Evolutionary conservation across 2,329 filamentous ascomycete species (phyloP).

Genomic region (Penicillium frequentans): DNA sequence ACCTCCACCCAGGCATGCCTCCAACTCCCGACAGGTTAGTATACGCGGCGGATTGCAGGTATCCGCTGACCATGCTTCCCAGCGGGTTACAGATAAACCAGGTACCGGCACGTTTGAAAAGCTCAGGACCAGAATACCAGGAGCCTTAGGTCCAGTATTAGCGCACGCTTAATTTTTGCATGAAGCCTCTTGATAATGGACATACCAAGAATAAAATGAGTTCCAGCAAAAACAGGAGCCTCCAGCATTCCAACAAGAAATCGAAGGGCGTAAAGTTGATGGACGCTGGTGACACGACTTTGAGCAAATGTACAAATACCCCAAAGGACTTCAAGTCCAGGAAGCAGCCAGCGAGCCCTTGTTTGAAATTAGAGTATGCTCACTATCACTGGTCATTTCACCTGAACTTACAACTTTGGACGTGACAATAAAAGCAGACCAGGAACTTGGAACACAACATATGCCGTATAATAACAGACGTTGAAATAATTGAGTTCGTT

Average conservation of each 20-base stretch:
- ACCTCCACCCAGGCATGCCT: conserved; percentile 54
- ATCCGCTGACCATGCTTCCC: conserved; percentile 59
- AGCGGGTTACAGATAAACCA: conserved; percentile 56
- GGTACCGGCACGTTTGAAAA: conserved; percentile 56
- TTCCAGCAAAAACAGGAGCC: conserved; percentile 34
- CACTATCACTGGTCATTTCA: background rate
- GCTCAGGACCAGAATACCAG: conserved; percentile 47
- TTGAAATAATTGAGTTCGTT: conserved; percentile 35
- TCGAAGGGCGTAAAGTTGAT: conserved; percentile 35
- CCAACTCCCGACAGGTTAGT: conserved; percentile 51
- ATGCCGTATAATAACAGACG: conserved; percentile 31
- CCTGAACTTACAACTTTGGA: conserved; percentile 24
- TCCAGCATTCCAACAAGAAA: conserved; percentile 37
- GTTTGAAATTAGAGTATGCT: background rate
- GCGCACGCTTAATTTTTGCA: background rate
- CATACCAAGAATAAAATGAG: conserved; percentile 32
- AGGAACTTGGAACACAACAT: conserved; percentile 33
- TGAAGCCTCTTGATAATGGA: background rate
- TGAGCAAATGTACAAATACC: conserved; percentile 37
- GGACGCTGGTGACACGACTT: conserved; percentile 31
- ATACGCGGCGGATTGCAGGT: conserved; percentile 56
- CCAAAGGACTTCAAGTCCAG: conserved; percentile 34
- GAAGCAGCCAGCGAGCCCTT: conserved; percentile 31
- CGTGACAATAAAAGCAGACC: conserved; percentile 31
- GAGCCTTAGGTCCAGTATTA: conserved; percentile 20